phyloP scores from a whole-genome alignment of 306 rosid genomes.

The Echinosophora koreensis region DNA sequence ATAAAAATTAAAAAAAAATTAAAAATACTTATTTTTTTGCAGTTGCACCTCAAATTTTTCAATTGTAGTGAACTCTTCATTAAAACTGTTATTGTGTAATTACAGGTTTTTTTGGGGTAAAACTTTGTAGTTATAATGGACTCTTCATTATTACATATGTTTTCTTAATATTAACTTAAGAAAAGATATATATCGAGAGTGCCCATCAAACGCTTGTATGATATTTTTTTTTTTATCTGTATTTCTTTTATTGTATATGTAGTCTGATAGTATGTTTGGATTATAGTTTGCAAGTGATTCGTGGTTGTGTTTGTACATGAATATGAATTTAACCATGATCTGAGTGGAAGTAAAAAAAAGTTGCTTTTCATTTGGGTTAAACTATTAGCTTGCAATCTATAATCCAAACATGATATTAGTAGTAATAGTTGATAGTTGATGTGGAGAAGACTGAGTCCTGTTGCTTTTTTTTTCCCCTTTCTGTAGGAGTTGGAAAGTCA shows the following conservation, averaged over 20 bases:
- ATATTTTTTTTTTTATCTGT: background rate
- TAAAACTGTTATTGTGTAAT: background rate
- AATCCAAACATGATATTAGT: background rate
- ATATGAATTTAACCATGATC: background rate
- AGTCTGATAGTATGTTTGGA: no score
- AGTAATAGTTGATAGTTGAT: background rate
- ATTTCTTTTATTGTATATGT: background rate
- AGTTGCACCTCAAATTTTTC: background rate
- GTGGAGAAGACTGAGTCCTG: background rate
- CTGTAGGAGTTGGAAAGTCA: conserved; percentile 93
- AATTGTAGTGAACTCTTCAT: background rate
- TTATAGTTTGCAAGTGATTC: background rate
- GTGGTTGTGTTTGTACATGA: background rate
- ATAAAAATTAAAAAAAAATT: no score
- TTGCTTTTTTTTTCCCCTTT: background rate
- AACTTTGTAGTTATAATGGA: background rate
- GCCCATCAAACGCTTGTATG: background rate
- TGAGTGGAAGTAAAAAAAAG: background rate
- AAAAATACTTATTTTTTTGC: no score
- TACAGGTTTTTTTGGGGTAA: background rate
- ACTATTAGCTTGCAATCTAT: no score
- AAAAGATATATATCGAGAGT: background rate
- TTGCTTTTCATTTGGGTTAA: background rate
- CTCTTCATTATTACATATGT: background rate
- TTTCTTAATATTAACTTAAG: background rate